Evolutionary conservation across 2,329 filamentous ascomycete genomes (phyloP), one percentile per base, ranked within the genome.

Genomic region (Torrubiella hemipterigena): DNA sequence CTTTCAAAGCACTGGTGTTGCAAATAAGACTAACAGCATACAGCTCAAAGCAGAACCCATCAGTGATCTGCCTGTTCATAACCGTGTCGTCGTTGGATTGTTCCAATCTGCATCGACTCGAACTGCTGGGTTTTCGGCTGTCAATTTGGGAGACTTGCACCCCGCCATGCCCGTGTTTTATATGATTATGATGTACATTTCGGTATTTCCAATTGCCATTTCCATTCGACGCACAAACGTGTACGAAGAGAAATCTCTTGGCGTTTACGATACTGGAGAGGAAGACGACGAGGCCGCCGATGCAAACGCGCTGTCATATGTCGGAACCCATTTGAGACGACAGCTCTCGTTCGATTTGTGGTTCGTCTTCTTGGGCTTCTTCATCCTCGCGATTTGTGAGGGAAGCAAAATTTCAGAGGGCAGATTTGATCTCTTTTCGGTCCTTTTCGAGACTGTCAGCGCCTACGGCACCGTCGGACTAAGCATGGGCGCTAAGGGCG

Each of bases 101-200:
- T 98, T 96, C 50, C 87, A 95, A 54, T 89, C 89, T 2, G 77
- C 80, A 0, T 78, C 84, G 5, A 96, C 89, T 1, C 69, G 91
- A 49, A 96, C 91, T 1, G 89, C 91, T 4, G 89, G 91, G 0
- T 94, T 95, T 48, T 69, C 81, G 2, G 82, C 81, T 18, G 73
- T 96, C 43, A 85, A 80, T 49, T 60, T 96, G 23, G 63, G 81
- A 2, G 59, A 70, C 0, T 63, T 98, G 3, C 87, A 96, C 42
- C 87, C 91, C 2, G 91, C 82, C 4, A 84, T 95, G 35, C 87
- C 94, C 47, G 85, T 93, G 11, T 84, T 86, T 16, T 96, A 95
- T 59, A 65, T 96, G 56, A 78, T 96, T 55, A 96, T 96, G 91
- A 96, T 96, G 91, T 96, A 96, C 56, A 94, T 96, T 39, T 94